Percentiles rank a stretch among this genome's conserved stretches.
Conservation (phyloP, 2,329 filamentous ascomycete genomes). For the Lasiodiplodia sp. region DNA sequence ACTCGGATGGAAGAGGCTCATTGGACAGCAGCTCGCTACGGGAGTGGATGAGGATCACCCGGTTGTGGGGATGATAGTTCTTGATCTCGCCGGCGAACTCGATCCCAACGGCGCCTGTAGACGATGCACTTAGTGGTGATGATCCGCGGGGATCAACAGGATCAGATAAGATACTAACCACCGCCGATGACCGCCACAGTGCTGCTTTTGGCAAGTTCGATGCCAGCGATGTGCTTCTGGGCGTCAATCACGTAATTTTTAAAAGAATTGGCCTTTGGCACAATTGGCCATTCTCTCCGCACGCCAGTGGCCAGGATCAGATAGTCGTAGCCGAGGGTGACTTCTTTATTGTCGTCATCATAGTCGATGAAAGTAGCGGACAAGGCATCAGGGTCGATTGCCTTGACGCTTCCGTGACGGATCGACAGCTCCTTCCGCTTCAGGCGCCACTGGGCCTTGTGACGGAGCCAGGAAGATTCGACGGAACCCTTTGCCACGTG, state of each 20-base stretch:
- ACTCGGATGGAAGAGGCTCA: conserved; percentile 74
- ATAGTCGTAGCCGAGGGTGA: conserved; percentile 68
- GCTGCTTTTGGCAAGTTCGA: conserved; percentile 2
- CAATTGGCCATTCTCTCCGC: conserved; percentile 73
- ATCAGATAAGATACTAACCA: conserved; percentile 46
- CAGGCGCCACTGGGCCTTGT: conserved; percentile 71
- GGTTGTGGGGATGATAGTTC: conserved; percentile 66
- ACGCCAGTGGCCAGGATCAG: conserved; percentile 77
- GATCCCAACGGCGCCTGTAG: conserved; percentile 74
- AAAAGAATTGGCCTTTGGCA: conserved; percentile 70
- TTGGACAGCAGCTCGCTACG: conserved; percentile 73
- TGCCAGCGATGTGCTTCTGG: conserved; percentile 60
- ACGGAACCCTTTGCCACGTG: conserved; percentile 64
- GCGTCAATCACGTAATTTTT: conserved; percentile 71
- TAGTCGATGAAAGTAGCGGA: conserved; percentile 61
- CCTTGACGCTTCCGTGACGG: conserved; percentile 69
- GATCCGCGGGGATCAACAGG: conserved; percentile 9
- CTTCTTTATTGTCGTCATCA: conserved; percentile 41
- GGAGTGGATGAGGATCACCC: conserved; percentile 79
- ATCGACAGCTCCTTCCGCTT: conserved; percentile 67
- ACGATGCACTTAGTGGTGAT: conserved; percentile 1
- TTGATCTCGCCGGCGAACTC: conserved; percentile 85
- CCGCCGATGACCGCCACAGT: conserved; percentile 79
- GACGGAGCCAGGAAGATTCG: conserved; percentile 66
- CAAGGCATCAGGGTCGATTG: conserved; percentile 66